Percentiles rank a stretch among this genome's conserved stretches.
These are phyloP conservation scores for Colletotrichum sp. DNA, from an alignment of 2,329 filamentous ascomycete species.

Conservation along the genomic window DNA sequence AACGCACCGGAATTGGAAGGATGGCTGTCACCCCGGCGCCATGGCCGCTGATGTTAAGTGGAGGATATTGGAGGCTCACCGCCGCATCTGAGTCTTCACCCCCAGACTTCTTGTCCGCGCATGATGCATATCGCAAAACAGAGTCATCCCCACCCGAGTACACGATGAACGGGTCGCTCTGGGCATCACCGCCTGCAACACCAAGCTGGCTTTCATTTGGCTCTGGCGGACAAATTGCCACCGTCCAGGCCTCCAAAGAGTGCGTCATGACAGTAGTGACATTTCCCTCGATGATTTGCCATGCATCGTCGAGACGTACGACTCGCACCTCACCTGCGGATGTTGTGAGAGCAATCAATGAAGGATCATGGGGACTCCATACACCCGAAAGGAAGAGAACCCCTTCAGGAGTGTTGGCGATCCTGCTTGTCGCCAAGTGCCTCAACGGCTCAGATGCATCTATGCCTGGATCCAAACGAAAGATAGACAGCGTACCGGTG, in stretches of 20 bases:
- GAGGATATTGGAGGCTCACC: constrained; percentile 22
- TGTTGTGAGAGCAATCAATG: constrained; percentile 72
- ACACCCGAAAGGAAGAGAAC: constrained; percentile 74
- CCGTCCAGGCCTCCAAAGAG: constrained; percentile 75
- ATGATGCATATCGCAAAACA: constrained; percentile 55
- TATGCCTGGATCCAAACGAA: constrained; percentile 51
- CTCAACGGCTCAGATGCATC: constrained; percentile 37
- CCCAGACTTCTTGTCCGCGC: constrained; percentile 14
- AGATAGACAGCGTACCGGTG: constrained; percentile 72
- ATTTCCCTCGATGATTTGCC: constrained; percentile 37
- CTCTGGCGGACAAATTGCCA: constrained; percentile 58
- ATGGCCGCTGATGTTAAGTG: constrained; percentile 50
- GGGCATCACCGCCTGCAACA: background rate
- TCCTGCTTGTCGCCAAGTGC: constrained; percentile 49
- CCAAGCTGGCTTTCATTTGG: background rate
- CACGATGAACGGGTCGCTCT: constrained; percentile 40
- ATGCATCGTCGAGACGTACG: constrained; percentile 50
- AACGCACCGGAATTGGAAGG: constrained; percentile 63
- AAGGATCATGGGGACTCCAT: constrained; percentile 67
- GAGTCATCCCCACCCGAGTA: constrained; percentile 82
- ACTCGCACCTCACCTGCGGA: constrained; percentile 70
- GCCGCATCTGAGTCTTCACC: background rate
- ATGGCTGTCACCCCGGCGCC: constrained; percentile 89
- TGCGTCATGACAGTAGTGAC: constrained; percentile 51
- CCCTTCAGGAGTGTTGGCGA: constrained; percentile 56